phyloP scores from a whole-genome alignment of 345 rosid genomes.

The Aquilaria sinensis region DNA sequence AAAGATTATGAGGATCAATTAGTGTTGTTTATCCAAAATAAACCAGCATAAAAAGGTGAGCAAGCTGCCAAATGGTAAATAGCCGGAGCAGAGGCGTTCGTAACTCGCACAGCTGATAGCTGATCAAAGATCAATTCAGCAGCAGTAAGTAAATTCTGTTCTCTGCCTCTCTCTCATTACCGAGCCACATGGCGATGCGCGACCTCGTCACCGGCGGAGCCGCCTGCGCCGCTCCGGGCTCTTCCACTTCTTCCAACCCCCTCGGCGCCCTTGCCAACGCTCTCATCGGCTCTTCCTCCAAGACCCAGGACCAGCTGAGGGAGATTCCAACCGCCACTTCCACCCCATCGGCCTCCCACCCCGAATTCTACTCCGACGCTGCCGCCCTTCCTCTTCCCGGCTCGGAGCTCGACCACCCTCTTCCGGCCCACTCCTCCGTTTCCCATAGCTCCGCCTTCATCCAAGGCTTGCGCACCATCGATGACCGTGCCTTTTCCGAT shows the following conservation, averaged over 20 bases:
- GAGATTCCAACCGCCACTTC: slow-evolving; percentile 75
- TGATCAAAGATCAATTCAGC: no score
- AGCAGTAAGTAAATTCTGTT: no score
- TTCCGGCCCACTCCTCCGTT: slow-evolving; percentile 19
- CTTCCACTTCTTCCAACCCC: slow-evolving; percentile 91
- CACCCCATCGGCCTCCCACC: slow-evolving; percentile 33
- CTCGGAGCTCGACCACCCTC: slow-evolving; percentile 63
- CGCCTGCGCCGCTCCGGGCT: slow-evolving; percentile 90
- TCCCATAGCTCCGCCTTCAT: slow-evolving; percentile 74
- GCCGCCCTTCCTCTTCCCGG: slow-evolving; percentile 70
- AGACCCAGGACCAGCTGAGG: slow-evolving; percentile 94
- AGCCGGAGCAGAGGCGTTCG: no score
- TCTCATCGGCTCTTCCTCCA: slow-evolving; percentile 83
- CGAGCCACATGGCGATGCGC: slow-evolving; percentile 74
- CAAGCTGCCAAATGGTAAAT: no score
- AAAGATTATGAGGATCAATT: no score
- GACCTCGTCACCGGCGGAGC: slow-evolving; percentile 95
- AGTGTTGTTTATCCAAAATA: no score
- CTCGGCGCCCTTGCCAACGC: slow-evolving; percentile 93
- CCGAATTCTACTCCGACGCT: slow-evolving; percentile 44
- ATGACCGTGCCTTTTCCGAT: slow-evolving; percentile 61
- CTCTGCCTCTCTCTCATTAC: no score
- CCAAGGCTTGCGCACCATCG: slow-evolving; percentile 52
- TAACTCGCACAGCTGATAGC: no score
- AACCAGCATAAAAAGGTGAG: no score